Evolutionary conservation across 1,284 basidiomycete genomes (phyloP).

Genomic region (Moesziomyces sp.): DNA sequence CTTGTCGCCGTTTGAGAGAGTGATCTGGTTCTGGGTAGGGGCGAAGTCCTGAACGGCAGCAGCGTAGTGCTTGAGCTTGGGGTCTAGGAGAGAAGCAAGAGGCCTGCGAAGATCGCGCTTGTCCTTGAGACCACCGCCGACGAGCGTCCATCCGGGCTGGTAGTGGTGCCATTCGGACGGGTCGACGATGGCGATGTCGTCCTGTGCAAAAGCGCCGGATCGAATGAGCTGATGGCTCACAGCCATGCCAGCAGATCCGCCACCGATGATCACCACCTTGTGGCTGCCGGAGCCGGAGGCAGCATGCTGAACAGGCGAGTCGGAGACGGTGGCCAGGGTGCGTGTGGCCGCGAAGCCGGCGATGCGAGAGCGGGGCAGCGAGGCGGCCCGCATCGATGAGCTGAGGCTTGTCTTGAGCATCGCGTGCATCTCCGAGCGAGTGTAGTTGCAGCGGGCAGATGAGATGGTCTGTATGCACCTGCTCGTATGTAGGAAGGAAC

Average conservation of each 20-base stretch:
- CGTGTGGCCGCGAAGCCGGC: constrained; percentile 14
- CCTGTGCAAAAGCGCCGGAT: constrained; percentile 41
- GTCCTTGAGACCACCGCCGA: constrained; percentile 80
- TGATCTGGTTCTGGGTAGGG: constrained; percentile 80
- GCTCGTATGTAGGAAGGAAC: neutral
- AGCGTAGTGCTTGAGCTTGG: constrained; percentile 78
- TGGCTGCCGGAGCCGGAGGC: constrained; percentile 48
- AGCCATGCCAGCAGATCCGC: constrained; percentile 67
- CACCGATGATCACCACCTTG: constrained; percentile 68
- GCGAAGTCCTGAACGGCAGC: constrained; percentile 80
- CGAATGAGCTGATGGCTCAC: constrained; percentile 73
- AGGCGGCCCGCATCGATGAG: constrained; percentile 9
- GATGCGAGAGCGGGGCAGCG: constrained; percentile 22
- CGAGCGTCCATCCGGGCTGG: constrained; percentile 80
- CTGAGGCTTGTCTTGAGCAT: constrained; percentile 31
- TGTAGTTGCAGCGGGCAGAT: neutral
- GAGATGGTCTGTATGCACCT: neutral
- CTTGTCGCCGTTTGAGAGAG: constrained; percentile 75
- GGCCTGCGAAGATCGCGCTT: constrained; percentile 78
- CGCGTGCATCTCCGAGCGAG: constrained; percentile 31
- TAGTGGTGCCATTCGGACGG: constrained; percentile 61
- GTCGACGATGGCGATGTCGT: constrained; percentile 61
- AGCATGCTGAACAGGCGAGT: constrained; percentile 31
- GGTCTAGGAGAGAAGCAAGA: constrained; percentile 69
- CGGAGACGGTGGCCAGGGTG: constrained; percentile 36